A percentile compares a stretch with the other conserved stretches of the same genome.
Evolutionary conservation across 2,329 filamentous ascomycete genomes (phyloP).

Genomic region (Scytalidium sp.): DNA sequence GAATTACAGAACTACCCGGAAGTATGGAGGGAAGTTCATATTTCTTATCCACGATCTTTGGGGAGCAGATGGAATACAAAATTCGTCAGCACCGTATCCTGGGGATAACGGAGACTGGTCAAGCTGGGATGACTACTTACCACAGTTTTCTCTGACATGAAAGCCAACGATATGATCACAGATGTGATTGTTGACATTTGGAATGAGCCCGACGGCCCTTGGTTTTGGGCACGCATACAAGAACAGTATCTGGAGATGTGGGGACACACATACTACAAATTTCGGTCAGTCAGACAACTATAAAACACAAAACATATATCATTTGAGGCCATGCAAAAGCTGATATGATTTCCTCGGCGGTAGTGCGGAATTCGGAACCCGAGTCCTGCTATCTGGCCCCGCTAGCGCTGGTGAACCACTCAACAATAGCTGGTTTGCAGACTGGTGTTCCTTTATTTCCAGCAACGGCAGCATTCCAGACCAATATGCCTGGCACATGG

Average conservation of each 20-base stretch:
- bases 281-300: slow-evolving; percentile 29
- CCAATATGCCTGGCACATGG: slow-evolving; percentile 42
- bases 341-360: too few species aligned
- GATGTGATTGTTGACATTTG: slow-evolving; percentile 45
- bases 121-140: slow-evolving; percentile 38
- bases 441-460: slow-evolving; percentile 31
- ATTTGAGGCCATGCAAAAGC: slow-evolving; percentile 9
- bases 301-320: not conserved
- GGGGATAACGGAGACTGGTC: slow-evolving; percentile 47
- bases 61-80: slow-evolving; percentile 39
- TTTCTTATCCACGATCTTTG: slow-evolving; percentile 40
- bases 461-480: slow-evolving; percentile 38
- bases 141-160: slow-evolving; percentile 31
- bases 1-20: slow-evolving; percentile 40
- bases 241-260: slow-evolving; percentile 39
- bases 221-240: slow-evolving; percentile 32
- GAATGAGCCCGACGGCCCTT: slow-evolving; percentile 48
- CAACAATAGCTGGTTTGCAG: slow-evolving; percentile 37
- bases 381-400: slow-evolving; percentile 33
- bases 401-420: slow-evolving; percentile 31
- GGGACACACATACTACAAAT: slow-evolving; percentile 31
- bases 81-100: slow-evolving; percentile 33
- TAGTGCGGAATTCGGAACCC: too few species aligned
- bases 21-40: slow-evolving; percentile 39
- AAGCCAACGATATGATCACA: slow-evolving; percentile 31